These are phyloP conservation scores for Osmozyma mogii DNA, from an alignment of 805 yeast genomes.

Conservation along the genomic window DNA sequence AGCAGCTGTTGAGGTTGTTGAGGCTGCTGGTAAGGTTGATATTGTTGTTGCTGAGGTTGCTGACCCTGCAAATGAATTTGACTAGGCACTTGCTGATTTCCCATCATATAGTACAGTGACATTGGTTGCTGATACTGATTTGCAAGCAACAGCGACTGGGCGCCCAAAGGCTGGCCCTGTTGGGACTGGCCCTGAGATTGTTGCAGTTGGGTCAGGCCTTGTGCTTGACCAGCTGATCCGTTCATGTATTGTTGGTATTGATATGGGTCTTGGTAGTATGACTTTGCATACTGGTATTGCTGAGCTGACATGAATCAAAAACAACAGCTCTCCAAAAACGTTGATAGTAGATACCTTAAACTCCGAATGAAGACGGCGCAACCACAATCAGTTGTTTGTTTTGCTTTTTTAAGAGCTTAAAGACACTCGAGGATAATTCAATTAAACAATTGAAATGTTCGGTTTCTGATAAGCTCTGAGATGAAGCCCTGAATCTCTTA, in stretches of 20 bases:
- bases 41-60: conserved; percentile 9
- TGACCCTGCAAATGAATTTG: conserved; percentile 3
- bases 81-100: conserved; percentile 9
- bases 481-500: too few species aligned
- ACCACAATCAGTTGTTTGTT: too few species aligned
- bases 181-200: conserved; percentile 3
- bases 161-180: too few species aligned
- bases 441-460: too few species aligned
- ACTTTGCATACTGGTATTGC: conserved; percentile 13
- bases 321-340: too few species aligned
- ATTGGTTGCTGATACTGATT: conserved; percentile 14
- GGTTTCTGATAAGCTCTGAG: too few species aligned
- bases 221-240: conserved; percentile 8
- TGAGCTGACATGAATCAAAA: conserved; percentile 17
- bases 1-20: conserved; percentile 1
- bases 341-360: too few species aligned
- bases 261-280: conserved; percentile 16
- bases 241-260: conserved; percentile 15
- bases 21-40: conserved; percentile 9
- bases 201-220: conserved; percentile 9
- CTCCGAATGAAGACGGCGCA: too few species aligned
- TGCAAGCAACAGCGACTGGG: conserved; percentile 10
- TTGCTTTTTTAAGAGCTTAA: too few species aligned
- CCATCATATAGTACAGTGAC: conserved; percentile 13
- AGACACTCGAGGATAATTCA: too few species aligned